Percentiles rank a stretch among this genome's conserved stretches.
These are phyloP conservation scores for Telfairia occidentalis DNA, from an alignment of 331 rosid species.

Conservation along the genomic window DNA sequence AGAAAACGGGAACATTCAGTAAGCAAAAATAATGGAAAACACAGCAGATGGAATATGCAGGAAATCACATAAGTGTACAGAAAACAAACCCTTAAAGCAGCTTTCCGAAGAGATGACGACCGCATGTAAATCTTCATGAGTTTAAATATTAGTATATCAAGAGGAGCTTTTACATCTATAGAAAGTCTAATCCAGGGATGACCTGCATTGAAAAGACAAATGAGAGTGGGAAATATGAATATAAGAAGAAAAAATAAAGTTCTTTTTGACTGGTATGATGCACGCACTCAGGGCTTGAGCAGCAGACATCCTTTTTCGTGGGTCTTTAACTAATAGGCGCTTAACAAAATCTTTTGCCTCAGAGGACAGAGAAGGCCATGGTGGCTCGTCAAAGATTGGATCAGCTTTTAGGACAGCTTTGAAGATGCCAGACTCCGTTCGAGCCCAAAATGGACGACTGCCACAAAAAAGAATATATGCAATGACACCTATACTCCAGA, in stretches of 20 bases:
- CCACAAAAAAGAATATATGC: slow-evolving; percentile 88
- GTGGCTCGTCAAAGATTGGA: slow-evolving; percentile 74
- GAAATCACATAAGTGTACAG: background rate
- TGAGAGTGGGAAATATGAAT: slow-evolving; percentile 15
- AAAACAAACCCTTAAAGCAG: slow-evolving; percentile 75
- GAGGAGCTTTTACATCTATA: slow-evolving; percentile 48
- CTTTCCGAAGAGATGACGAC: slow-evolving; percentile 73
- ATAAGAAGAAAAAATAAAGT: background rate
- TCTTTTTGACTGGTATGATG: slow-evolving; percentile 4
- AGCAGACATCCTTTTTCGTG: slow-evolving; percentile 87
- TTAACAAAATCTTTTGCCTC: slow-evolving; percentile 80
- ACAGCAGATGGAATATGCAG: background rate
- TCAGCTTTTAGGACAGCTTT: slow-evolving; percentile 79
- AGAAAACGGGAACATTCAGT: slow-evolving; percentile 18
- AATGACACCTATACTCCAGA: slow-evolving; percentile 91
- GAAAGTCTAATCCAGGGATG: slow-evolving; percentile 73
- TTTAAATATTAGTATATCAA: slow-evolving; percentile 71
- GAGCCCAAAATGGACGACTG: slow-evolving; percentile 95
- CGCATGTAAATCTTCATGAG: slow-evolving; percentile 82
- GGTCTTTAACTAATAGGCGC: slow-evolving; percentile 72
- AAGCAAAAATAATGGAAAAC: slow-evolving; percentile 6
- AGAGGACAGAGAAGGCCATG: slow-evolving; percentile 74
- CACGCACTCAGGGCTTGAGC: slow-evolving; percentile 70
- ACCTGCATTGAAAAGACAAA: slow-evolving; percentile 37
- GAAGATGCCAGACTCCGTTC: slow-evolving; percentile 90